Conservation (phyloP, 1,139 yeast species). For the Hemisphaericaspora xylanilytica region DNA sequence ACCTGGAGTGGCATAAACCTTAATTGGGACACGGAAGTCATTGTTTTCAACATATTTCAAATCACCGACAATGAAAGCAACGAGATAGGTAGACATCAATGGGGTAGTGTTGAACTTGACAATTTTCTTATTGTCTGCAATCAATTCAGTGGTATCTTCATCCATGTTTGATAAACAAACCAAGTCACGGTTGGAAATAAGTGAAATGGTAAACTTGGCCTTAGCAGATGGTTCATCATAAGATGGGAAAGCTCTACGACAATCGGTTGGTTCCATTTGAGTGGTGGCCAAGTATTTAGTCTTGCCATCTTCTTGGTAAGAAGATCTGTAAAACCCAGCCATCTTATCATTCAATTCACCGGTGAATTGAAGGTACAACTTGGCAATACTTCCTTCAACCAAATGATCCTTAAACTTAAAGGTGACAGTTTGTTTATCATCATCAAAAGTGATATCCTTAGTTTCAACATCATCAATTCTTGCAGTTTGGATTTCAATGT, state of each 20-base stretch:
- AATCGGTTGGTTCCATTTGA: slow-evolving; percentile 88
- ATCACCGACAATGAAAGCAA: slow-evolving; percentile 78
- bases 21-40: slow-evolving; percentile 62
- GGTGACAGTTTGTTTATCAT: slow-evolving; percentile 61
- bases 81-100: slow-evolving; percentile 73
- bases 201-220: slow-evolving; percentile 69
- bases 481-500: slow-evolving; percentile 59
- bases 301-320: slow-evolving; percentile 60
- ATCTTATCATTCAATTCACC: slow-evolving; percentile 76
- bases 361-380: slow-evolving; percentile 55
- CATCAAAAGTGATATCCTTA: slow-evolving; percentile 38
- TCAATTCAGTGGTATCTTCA: slow-evolving; percentile 45
- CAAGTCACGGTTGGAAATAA: slow-evolving; percentile 57
- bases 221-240: slow-evolving; percentile 85
- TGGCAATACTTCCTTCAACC: slow-evolving; percentile 39
- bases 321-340: slow-evolving; percentile 86
- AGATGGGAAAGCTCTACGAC: slow-evolving; percentile 89
- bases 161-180: slow-evolving; percentile 84
- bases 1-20: slow-evolving; percentile 55
- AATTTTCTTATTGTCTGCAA: slow-evolving; percentile 49
- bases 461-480: slow-evolving; percentile 38
- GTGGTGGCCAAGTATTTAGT: slow-evolving; percentile 72
- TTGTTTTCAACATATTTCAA: slow-evolving; percentile 66
- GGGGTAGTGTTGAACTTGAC: slow-evolving; percentile 58
- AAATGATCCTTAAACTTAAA: slow-evolving; percentile 56